These are phyloP conservation scores for Mycosarcoma maydis DNA, from an alignment of 1,284 basidiomycete species.

Conservation along the genomic window DNA sequence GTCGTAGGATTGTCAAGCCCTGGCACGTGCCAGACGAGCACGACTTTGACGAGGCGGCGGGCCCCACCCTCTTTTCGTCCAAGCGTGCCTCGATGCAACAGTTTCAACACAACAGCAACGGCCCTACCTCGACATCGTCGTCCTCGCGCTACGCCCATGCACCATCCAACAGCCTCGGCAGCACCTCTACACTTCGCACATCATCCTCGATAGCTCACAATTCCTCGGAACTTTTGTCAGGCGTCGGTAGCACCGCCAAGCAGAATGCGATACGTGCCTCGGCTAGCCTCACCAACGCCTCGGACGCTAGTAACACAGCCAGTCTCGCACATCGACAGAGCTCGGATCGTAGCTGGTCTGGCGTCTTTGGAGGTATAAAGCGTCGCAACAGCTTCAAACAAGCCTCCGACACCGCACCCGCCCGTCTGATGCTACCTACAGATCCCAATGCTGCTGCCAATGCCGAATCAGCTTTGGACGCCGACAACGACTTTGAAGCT, in stretches of 20 bases:
- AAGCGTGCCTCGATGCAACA: constrained; percentile 34
- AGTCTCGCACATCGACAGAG: constrained; percentile 34
- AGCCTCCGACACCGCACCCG: constrained; percentile 31
- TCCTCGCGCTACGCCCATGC: constrained; percentile 17
- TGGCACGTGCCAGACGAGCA: constrained; percentile 51
- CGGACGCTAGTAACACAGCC: constrained; percentile 4
- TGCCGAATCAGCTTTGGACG: constrained; percentile 25
- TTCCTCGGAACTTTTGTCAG: background rate
- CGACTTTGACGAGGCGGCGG: constrained; percentile 57
- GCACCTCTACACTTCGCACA: constrained; percentile 26
- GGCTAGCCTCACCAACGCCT: background rate
- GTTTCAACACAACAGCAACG: constrained; percentile 7
- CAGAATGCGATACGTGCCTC: constrained; percentile 2
- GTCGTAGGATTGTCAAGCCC: constrained; percentile 38
- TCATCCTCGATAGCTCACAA: constrained; percentile 24
- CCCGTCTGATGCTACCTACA: constrained; percentile 7
- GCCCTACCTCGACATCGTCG: constrained; percentile 6
- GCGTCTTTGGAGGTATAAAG: constrained; percentile 46
- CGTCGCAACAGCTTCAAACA: constrained; percentile 55
- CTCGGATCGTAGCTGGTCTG: constrained; percentile 45
- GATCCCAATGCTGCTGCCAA: constrained; percentile 1
- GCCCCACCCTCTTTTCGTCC: constrained; percentile 31
- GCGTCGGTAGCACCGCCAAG: constrained; percentile 2
- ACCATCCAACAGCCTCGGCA: constrained; percentile 28
- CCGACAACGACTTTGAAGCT: constrained; percentile 59